phyloP scores from a whole-genome alignment of 2,329 filamentous ascomycete species.

The Blastomyces emzantsi region DNA sequence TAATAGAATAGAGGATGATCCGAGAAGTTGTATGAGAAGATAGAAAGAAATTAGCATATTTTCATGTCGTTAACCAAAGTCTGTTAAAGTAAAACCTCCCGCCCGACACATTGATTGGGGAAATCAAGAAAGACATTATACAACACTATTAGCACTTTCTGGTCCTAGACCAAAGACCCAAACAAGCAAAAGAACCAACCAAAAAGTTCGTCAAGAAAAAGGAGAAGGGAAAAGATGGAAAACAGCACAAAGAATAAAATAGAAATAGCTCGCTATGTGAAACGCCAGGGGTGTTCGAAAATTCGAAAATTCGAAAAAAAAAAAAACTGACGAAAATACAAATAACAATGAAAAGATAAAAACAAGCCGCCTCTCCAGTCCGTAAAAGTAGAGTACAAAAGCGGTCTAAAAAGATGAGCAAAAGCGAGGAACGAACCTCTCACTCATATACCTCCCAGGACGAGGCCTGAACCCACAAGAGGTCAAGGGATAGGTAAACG shows the following conservation, averaged over 20 bases:
- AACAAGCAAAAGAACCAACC: conserved; percentile 7
- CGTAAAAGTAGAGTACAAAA: conserved; percentile 2
- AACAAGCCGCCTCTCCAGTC: conserved; percentile 3
- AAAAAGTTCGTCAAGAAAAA: conserved; percentile 16
- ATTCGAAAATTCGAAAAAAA: neutral
- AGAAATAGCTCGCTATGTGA: conserved; percentile 14
- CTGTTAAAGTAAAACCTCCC: neutral
- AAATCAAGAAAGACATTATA: neutral
- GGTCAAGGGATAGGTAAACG: neutral
- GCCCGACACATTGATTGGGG: neutral
- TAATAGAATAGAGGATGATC: neutral
- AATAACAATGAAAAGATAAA: neutral
- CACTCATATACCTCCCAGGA: neutral
- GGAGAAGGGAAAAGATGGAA: conserved; percentile 16
- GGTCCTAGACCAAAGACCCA: neutral
- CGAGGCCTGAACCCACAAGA: neutral
- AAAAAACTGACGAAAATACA: conserved; percentile 3
- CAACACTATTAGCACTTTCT: neutral
- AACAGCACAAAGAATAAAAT: conserved; percentile 16
- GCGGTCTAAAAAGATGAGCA: neutral
- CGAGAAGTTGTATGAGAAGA: neutral
- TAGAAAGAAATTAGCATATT: neutral
- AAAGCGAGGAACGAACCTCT: neutral
- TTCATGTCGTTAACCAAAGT: neutral
- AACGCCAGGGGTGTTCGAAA: conserved; percentile 10